These are phyloP conservation scores for Pleurotus pulmonarius DNA, from an alignment of 768 basidiomycete genomes.

Conservation along the genomic window DNA sequence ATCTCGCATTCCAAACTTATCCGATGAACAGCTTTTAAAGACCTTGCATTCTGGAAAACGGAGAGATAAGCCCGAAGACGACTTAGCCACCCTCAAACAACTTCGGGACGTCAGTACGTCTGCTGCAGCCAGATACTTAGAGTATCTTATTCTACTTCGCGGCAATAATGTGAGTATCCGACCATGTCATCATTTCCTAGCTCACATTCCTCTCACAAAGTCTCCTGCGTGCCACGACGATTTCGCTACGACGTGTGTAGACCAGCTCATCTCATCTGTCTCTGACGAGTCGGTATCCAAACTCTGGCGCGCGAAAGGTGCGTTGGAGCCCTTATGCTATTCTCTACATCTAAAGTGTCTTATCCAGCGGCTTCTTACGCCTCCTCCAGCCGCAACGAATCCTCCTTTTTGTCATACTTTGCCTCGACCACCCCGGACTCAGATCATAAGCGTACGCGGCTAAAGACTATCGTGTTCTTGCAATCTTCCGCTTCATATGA, in stretches of 20 bases:
- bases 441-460: conserved; percentile 62
- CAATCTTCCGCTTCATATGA: conserved; percentile 76
- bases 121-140: conserved; percentile 71
- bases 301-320: conserved; percentile 74
- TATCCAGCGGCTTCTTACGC: conserved; percentile 50
- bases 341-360: background rate
- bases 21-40: conserved; percentile 53
- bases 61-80: conserved; percentile 57
- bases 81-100: conserved; percentile 51
- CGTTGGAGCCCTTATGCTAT: conserved; percentile 3
- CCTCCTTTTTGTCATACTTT: conserved; percentile 71
- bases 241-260: conserved; percentile 53
- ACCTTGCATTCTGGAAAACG: conserved; percentile 52
- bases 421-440: conserved; percentile 82
- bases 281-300: conserved; percentile 49
- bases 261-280: conserved; percentile 48
- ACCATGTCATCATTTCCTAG: background rate
- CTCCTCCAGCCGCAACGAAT: conserved; percentile 28
- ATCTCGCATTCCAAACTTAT: background rate
- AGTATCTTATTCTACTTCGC: conserved; percentile 73
- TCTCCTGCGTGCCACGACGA: conserved; percentile 63
- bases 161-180: conserved; percentile 47
- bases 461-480: conserved; percentile 77
- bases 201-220: conserved; percentile 25
- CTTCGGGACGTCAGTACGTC: conserved; percentile 51